These are phyloP conservation scores for Globisporangium echinulatum DNA, from an alignment of 352 stramenopile species.

Conservation along the genomic window DNA sequence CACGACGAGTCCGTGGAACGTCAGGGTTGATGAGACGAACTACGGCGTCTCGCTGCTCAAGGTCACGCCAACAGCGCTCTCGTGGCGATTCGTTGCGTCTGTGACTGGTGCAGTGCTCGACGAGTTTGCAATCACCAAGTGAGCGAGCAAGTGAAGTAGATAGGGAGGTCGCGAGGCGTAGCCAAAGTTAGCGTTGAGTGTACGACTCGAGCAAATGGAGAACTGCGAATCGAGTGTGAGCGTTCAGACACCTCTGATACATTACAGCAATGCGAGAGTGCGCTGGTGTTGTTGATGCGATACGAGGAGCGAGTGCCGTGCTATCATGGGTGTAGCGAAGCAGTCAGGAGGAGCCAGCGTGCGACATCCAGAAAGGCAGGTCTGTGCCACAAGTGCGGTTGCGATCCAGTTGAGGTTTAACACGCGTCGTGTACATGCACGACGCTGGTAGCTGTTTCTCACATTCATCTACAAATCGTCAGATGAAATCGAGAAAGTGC, in stretches of 20 bases:
- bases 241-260: too few species aligned
- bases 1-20: conserved; percentile 34
- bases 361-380: too few species aligned
- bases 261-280: too few species aligned
- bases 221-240: not conserved
- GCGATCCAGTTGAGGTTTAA: too few species aligned
- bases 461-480: not conserved
- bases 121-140: conserved; percentile 9
- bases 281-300: too few species aligned
- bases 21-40: conserved; percentile 43
- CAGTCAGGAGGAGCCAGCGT: too few species aligned
- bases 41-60: conserved; percentile 18
- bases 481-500: not conserved
- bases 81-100: conserved; percentile 23
- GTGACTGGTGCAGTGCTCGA: conserved; percentile 18
- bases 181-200: not conserved
- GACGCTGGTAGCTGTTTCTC: not conserved
- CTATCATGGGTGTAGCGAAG: too few species aligned
- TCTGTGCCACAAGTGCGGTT: too few species aligned
- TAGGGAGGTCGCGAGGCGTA: not conserved
- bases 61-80: conserved; percentile 10
- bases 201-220: not conserved
- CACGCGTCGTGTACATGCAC: too few species aligned
- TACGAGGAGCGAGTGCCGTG: too few species aligned
- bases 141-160: not conserved